A percentile compares a stretch with the other conserved stretches of the same genome.
Evolutionary conservation across 345 rosid species (phyloP).

Genomic region (Schrenkiella parvula): DNA sequence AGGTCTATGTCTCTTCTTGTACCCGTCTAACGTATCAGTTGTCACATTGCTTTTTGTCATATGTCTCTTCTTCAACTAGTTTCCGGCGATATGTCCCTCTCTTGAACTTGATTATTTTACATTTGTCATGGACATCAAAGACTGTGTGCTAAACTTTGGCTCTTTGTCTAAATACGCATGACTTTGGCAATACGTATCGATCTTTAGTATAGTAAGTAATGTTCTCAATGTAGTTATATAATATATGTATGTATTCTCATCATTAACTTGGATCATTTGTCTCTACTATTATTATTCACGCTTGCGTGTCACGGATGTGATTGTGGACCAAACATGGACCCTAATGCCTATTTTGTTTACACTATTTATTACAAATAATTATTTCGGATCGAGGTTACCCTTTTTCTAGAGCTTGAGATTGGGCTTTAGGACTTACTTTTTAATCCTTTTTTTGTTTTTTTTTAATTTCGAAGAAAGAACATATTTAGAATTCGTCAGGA

Average conservation of each 20-base stretch:
- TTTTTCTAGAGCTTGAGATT: background rate
- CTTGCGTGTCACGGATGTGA: slow-evolving; percentile 45
- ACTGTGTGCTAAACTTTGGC: background rate
- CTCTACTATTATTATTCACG: slow-evolving; percentile 14
- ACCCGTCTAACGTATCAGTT: background rate
- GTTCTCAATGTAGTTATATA: background rate
- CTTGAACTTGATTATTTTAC: background rate
- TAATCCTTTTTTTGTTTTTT: no score
- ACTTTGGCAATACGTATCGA: background rate
- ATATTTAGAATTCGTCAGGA: background rate
- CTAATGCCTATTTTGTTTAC: background rate
- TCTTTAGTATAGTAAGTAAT: background rate
- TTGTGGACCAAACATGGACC: slow-evolving; percentile 42
- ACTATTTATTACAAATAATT: slow-evolving; percentile 5
- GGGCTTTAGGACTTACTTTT: no score
- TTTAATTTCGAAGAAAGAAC: no score
- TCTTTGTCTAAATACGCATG: background rate
- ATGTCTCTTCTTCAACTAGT: background rate
- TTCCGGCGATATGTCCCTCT: background rate
- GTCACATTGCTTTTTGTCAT: background rate
- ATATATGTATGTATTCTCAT: background rate
- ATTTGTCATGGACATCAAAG: background rate
- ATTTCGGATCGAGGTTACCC: background rate
- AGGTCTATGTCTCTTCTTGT: background rate
- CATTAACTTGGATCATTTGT: slow-evolving; percentile 22